Evolutionary conservation across 306 rosid species (phyloP), one percentile per base, ranked within the genome.

Genomic region (Cucurbita maxima): DNA sequence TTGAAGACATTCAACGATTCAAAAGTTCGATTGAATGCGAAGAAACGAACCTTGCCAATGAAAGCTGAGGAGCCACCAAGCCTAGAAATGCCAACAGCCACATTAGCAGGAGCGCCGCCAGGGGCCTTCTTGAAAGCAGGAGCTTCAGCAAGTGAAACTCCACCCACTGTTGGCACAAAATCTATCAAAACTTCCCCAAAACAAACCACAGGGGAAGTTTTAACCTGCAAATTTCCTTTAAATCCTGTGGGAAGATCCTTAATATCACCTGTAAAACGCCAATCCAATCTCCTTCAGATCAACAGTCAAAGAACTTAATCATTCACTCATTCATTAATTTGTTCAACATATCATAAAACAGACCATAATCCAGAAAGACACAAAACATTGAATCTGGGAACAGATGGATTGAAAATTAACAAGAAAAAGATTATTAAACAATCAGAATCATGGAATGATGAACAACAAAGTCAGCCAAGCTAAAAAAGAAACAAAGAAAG

Each of bases 21-120:
- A 12, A 20, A 5, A 6, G 11, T 41, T 0, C 14, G 19, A 67
- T 67, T 6, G 19, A 67, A 45, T 18, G 36, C 34, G 19, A 43
- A 14, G 43, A 25, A 54, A 52, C n/a, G 30, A 66, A 92, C 98
- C 96, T 92, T 92, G 83, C 98, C 96, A 43, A 90, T 80, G 71
- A 90, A 90, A 75, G 93, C 93, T 14, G 96, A 76, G 40, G 93
- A 87, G 80, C 96, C 91, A 43, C 98, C 98, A 1, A 92, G 81
- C 85, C 84, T 87, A 14, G 96, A 68, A 70, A 88, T 79, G 36
- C 98, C 98, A 56, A 90, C 96, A 71, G 96, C 96, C 72, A 92
- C 98, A 81, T 92, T 92, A 61, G 98, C 96, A 71, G 98, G 98
- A 74, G 98, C 96, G 75, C 98, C 98, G 60, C 98, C 98, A 3